Base-by-base conservation (phyloP, 306 rosid genomes). In the Betula pendula region DNA sequence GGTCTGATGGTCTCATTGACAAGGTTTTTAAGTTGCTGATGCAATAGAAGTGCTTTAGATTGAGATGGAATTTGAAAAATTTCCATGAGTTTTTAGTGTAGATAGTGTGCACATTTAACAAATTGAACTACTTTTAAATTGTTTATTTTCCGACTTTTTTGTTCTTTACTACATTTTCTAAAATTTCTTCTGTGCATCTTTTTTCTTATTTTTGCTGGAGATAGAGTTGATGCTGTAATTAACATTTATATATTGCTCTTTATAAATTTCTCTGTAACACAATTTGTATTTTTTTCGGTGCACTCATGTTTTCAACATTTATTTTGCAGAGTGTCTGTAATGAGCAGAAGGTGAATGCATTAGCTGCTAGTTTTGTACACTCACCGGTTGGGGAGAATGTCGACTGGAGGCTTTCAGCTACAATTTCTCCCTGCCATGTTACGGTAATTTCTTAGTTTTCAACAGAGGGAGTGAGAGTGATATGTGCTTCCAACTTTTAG, bases 341-440 rank as follows among this genome's bases (percentile, higher is more conserved):
- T 74, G 90, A 90, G 93, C 85, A 89, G 87, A 92, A 95, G 88
- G 94, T 72, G 77, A 92, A 95, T 79, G 99, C 99, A 55, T 79
- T 95, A 80, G 93, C 83, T 49, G 97, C 99, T 83, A 90, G 91
- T 85, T 92, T 95, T 88, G 90, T 95, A 80, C 85, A 85, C 84
- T 84, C 88, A 50, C 99, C 99, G 40, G 81, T 87, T 65, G 99
- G 97, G 80, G 97, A 90, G 90, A 95, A 92, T 72, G 87, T 95
- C 87, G 99, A 92, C 74, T 92, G 97, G 97, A 90, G 86, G 84
- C 82, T 95, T 76, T 92, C 97, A 31, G 97, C 99, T 69, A 95
- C 94, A 58, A 90, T 91, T 76, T 92, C 99, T 71, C 97, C 99
- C 12, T 92, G 97, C 86, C 88, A 92, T 84, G 97, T 91, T 74